Conservation (phyloP, 371 early-diverging fungal species). For the Quaeritorhiza haematococci region DNA sequence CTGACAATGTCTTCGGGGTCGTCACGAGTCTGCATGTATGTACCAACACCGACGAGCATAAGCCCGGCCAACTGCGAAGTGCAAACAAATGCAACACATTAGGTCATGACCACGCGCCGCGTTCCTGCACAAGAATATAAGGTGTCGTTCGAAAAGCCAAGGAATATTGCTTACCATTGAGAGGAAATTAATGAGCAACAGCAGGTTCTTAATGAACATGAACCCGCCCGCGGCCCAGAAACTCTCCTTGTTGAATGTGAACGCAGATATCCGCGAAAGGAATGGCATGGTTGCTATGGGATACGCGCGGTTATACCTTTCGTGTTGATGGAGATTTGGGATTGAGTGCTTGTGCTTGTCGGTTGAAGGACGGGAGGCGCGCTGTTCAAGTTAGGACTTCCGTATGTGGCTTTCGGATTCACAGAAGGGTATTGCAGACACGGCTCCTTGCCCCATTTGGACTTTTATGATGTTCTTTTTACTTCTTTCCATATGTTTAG, state of each 20-base stretch:
- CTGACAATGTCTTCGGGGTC: slow-evolving; percentile 21
- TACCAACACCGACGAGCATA: slow-evolving; percentile 41
- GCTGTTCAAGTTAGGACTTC: no score
- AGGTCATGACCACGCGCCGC: not conserved
- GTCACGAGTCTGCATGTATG: slow-evolving; percentile 28
- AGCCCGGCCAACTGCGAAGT: slow-evolving; percentile 41
- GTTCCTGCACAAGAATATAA: not conserved
- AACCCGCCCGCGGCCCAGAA: slow-evolving; percentile 39
- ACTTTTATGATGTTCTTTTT: no score
- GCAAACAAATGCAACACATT: not conserved
- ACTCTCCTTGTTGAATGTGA: slow-evolving; percentile 43
- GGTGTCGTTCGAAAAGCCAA: not conserved
- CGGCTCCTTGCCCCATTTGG: no score
- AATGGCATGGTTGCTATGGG: slow-evolving; percentile 33
- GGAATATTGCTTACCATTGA: slow-evolving; percentile 31
- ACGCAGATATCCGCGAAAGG: slow-evolving; percentile 37
- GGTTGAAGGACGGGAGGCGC: no score
- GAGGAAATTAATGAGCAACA: slow-evolving; percentile 48
- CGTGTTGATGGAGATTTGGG: no score
- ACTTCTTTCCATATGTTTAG: no score
- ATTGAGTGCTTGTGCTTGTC: no score
- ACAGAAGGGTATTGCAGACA: no score
- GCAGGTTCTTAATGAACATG: slow-evolving; percentile 46
- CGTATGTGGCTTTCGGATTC: no score
- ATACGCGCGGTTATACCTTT: no score